Percentiles rank a stretch among this genome's conserved stretches.
Conservation (phyloP, 2,329 filamentous ascomycete species). For the Trichoderma guizhouense region DNA sequence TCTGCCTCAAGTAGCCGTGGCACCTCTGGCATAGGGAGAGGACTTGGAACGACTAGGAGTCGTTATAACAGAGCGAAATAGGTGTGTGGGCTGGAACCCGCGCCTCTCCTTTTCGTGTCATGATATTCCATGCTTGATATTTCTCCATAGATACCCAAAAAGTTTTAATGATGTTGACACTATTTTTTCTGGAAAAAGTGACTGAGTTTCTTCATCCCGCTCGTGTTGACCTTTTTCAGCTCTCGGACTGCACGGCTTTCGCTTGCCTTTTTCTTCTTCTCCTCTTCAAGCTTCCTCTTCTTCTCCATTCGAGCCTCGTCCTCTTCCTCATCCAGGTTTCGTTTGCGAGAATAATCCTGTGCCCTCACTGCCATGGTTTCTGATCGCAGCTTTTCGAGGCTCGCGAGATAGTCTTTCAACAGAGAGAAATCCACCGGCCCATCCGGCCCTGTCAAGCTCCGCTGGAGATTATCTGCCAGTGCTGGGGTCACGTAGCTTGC, state of each 20-base stretch:
- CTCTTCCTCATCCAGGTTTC: constrained; percentile 63
- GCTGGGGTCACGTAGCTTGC: constrained; percentile 55
- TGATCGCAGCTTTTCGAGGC: constrained; percentile 64
- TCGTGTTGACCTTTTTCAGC: constrained; percentile 84
- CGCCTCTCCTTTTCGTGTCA: constrained; percentile 7
- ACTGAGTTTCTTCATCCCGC: constrained; percentile 96
- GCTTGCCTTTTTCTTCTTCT: constrained; percentile 74
- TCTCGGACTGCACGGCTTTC: constrained; percentile 75
- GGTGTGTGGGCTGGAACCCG: constrained; percentile 11
- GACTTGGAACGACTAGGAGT: constrained; percentile 31
- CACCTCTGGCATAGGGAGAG: constrained; percentile 32
- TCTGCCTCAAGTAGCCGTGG: constrained; percentile 32
- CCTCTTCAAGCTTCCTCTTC: constrained; percentile 81
- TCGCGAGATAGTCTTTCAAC: constrained; percentile 65
- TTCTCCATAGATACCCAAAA: constrained; percentile 31
- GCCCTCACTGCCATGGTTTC: constrained; percentile 69
- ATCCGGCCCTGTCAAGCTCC: constrained; percentile 37
- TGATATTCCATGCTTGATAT: not conserved
- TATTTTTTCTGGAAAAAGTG: constrained; percentile 79
- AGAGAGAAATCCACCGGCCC: constrained; percentile 61
- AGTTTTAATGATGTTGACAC: not conserved
- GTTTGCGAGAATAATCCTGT: constrained; percentile 69
- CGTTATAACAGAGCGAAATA: constrained; percentile 35
- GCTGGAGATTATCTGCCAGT: constrained; percentile 43
- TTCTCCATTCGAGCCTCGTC: constrained; percentile 68